Evolutionary conservation across 106 monocot genomes (phyloP), one percentile per base, ranked within the genome.

Genomic region (Apostasia shenzhenica): DNA sequence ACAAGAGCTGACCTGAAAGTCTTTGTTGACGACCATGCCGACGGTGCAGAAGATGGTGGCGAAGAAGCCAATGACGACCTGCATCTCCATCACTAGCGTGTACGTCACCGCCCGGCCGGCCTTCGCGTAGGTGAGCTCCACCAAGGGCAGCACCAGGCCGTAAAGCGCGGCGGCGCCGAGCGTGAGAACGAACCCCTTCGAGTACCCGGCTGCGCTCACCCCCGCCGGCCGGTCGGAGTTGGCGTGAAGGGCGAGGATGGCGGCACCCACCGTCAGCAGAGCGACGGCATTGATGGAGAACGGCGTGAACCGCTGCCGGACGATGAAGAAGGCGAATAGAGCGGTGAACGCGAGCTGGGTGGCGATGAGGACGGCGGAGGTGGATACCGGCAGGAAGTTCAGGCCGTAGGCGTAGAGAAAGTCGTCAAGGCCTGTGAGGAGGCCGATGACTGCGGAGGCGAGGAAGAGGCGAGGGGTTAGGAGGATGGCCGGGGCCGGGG

Each of bases 351-450:
- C 70, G 11, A 76, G 45, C 47, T 63, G 69, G 9, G 69, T 76
- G 47, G 63, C 54, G 26, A 55, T 12, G 5, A 70, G 41, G 0
- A 70, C 10, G 2, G 69, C 41, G 0, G 69, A 55, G 0, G 71
- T 77, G 7, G 77, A 71, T 11, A 71, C 75, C 4, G 61, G 75
- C 6, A 76, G 67, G 75, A 67, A 58, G 38, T 49, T 9, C 6
- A 69, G 59, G 38, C 68, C 75, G 68, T 76, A 76, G 38, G 75
- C 75, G 67, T 76, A 76, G 59, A 76, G 61, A 61, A 68, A 76
- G 60, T 76, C 75, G 59, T 61, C 68, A 4, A 62, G 43, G 61
- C 75, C 75, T 1, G 59, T 53, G 59, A 59, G 52, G 48, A 61
- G 6, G 11, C 75, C 68, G 38, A 76, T 48, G 42, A 6, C 49